phyloP scores from a whole-genome alignment of 2,329 filamentous ascomycete genomes.

The Penicillium griseofulvum region DNA sequence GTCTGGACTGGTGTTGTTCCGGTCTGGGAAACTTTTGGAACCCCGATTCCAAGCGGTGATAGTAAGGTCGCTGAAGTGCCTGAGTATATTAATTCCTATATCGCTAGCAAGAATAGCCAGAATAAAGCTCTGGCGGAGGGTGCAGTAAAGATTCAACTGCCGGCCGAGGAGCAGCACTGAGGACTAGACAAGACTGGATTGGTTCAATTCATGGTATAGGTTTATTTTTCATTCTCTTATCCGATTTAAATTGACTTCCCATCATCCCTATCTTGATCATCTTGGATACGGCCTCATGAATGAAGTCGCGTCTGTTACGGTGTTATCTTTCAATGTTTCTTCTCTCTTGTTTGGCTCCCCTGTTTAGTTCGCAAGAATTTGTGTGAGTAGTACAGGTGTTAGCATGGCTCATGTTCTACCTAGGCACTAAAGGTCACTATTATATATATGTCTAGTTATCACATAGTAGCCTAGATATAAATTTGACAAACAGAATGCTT shows the following conservation, averaged over 20 bases:
- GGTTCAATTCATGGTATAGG: background rate
- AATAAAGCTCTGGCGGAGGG: slow-evolving; percentile 44
- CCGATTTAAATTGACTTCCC: too few relatives aligned
- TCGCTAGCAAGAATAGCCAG: slow-evolving; percentile 48
- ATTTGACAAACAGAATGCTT: background rate
- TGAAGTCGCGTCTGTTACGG: too few relatives aligned
- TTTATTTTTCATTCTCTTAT: background rate
- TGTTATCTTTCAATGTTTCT: too few relatives aligned
- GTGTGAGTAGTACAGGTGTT: too few relatives aligned
- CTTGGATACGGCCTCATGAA: too few relatives aligned
- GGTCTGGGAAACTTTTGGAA: slow-evolving; percentile 61
- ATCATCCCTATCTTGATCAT: too few relatives aligned
- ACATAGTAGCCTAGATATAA: too few relatives aligned
- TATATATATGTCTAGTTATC: too few relatives aligned
- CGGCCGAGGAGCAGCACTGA: slow-evolving; percentile 32
- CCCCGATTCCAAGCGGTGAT: slow-evolving; percentile 59
- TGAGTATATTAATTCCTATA: slow-evolving; percentile 57
- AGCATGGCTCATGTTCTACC: too few relatives aligned
- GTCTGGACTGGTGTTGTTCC: slow-evolving; percentile 65
- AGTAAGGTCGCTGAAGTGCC: slow-evolving; percentile 62
- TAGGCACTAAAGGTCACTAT: too few relatives aligned
- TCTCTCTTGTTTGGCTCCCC: too few relatives aligned
- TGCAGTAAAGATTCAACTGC: slow-evolving; percentile 30
- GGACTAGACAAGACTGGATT: background rate
- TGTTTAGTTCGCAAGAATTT: too few relatives aligned